A percentile compares a stretch with the other conserved stretches of the same genome.
These are phyloP conservation scores for Sphaerulina musiva DNA, from an alignment of 2,329 filamentous ascomycete species.

Conservation along the genomic window DNA sequence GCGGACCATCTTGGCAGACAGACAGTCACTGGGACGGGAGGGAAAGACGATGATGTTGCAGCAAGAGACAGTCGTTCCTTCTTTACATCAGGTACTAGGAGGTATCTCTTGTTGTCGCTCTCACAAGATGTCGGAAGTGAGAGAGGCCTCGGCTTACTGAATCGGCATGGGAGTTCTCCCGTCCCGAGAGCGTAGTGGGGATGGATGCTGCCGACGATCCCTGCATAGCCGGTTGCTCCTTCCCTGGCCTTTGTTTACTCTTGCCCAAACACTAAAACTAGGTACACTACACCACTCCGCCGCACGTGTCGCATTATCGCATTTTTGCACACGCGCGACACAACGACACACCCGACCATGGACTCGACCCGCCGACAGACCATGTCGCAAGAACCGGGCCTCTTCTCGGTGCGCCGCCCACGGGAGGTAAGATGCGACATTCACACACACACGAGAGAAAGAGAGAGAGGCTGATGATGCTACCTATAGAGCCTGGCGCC, in stretches of 20 bases:
- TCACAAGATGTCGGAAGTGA: background rate
- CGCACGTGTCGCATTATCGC: slow-evolving; percentile 3
- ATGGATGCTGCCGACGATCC: background rate
- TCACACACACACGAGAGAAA: background rate
- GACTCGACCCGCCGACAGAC: slow-evolving; percentile 22
- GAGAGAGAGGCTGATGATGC: background rate
- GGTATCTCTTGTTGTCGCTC: background rate
- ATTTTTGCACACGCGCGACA: background rate
- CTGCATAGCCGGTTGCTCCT: slow-evolving; percentile 1
- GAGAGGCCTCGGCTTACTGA: slow-evolving; percentile 10
- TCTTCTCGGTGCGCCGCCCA: slow-evolving; percentile 87
- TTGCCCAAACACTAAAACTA: background rate
- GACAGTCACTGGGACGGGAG: slow-evolving; percentile 12
- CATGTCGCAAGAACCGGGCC: slow-evolving; percentile 81
- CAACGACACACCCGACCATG: slow-evolving; percentile 4
- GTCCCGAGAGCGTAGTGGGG: no score
- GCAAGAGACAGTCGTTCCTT: background rate
- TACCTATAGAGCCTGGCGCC: slow-evolving; percentile 68
- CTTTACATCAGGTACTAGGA: background rate
- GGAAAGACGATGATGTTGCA: no score
- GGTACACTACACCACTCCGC: background rate
- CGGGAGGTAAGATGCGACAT: slow-evolving; percentile 63
- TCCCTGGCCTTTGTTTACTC: slow-evolving; percentile 13
- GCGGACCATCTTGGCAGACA: slow-evolving; percentile 65
- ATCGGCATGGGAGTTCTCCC: background rate